Conservation (phyloP, 345 rosid species). For the Populus euphratica region DNA sequence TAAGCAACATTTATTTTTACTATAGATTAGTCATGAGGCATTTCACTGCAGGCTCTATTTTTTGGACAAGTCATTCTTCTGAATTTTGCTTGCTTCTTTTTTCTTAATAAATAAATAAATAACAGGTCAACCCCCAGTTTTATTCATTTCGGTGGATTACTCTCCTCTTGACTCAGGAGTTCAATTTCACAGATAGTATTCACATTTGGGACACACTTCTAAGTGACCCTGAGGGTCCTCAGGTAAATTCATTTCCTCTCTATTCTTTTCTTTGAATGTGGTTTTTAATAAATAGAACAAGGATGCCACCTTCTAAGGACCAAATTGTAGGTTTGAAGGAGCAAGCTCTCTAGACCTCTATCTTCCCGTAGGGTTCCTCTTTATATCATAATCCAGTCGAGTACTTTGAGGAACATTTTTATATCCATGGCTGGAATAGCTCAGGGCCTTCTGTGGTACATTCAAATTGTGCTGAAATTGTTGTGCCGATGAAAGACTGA, state of each 20-base stretch:
- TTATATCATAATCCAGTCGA: neutral
- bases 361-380: neutral
- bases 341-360: neutral
- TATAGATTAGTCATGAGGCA: neutral
- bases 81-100: neutral
- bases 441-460: neutral
- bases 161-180: conserved; percentile 91
- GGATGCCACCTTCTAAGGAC: neutral
- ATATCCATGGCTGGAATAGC: neutral
- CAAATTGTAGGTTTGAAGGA: neutral
- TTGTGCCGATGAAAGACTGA: neutral
- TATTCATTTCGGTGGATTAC: conserved; percentile 99
- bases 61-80: neutral
- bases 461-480: neutral
- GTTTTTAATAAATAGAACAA: neutral
- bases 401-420: neutral
- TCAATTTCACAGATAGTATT: conserved; percentile 83
- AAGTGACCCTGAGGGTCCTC: conserved; percentile 92
- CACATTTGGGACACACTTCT: conserved; percentile 94
- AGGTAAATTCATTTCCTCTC: conserved; percentile 44
- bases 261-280: neutral
- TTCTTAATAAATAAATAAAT: conserved; percentile 5
- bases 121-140: conserved; percentile 94
- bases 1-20: neutral
- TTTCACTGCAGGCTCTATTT: neutral